These are phyloP conservation scores for Pinus albicaulis DNA, from an alignment of 75 land plant species.

Conservation along the genomic window DNA sequence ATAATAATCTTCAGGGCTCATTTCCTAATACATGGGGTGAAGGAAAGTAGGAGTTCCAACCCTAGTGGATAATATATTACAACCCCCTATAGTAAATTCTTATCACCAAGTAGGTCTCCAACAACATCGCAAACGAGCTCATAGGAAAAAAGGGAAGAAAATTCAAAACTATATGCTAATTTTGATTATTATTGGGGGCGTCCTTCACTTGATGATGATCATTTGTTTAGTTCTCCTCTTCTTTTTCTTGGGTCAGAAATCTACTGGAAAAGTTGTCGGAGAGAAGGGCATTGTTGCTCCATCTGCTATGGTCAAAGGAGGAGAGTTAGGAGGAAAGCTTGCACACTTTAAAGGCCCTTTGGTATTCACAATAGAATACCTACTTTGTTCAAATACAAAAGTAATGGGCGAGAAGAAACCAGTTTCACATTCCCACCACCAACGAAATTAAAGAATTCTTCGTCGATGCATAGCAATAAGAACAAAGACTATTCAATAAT, in stretches of 20 bases:
- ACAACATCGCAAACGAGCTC: not conserved
- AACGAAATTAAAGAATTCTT: not conserved
- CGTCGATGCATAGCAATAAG: too few relatives aligned
- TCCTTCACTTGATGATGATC: slow-evolving; percentile 38
- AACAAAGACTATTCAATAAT: too few relatives aligned
- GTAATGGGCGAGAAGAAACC: too few relatives aligned
- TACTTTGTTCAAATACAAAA: slow-evolving; percentile 77
- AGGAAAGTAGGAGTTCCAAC: slow-evolving; percentile 21
- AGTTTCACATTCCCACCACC: too few relatives aligned
- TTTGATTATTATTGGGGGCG: slow-evolving; percentile 63
- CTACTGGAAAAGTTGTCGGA: slow-evolving; percentile 1
- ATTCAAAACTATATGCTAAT: slow-evolving; percentile 55
- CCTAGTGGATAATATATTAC: slow-evolving; percentile 43
- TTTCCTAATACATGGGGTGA: slow-evolving; percentile 50
- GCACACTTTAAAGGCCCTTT: slow-evolving; percentile 86
- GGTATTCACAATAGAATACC: slow-evolving; percentile 77
- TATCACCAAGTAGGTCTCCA: slow-evolving; percentile 15
- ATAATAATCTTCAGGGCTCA: slow-evolving; percentile 55
- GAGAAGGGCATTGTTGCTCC: slow-evolving; percentile 15
- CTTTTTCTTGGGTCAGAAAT: slow-evolving; percentile 41
- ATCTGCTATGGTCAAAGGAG: slow-evolving; percentile 31
- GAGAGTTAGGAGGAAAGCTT: slow-evolving; percentile 64
- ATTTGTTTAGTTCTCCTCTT: slow-evolving; percentile 51
- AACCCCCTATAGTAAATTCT: slow-evolving; percentile 35
- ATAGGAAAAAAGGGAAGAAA: slow-evolving; percentile 5